Evolutionary conservation across 2,329 filamentous ascomycete species (phyloP).

Genomic region (Verticillium albo-atrum): DNA sequence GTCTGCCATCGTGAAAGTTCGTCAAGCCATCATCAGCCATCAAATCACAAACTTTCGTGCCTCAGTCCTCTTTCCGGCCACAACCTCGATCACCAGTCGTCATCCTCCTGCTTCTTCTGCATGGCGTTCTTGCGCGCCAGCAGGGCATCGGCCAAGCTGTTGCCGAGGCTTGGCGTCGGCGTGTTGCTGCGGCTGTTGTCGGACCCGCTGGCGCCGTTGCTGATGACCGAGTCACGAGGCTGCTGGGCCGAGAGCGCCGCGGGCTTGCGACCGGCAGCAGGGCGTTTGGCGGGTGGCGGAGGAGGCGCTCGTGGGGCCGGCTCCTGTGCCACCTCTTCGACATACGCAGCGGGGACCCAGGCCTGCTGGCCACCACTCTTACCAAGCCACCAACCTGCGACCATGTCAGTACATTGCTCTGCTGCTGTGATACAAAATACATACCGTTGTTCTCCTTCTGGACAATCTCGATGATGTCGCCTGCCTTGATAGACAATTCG

Average conservation of each 20-base stretch:
- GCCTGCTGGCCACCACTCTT: constrained; percentile 71
- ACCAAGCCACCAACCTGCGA: constrained; percentile 89
- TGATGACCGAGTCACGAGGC: constrained; percentile 65
- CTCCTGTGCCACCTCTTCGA: constrained; percentile 73
- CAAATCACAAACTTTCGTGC: neutral
- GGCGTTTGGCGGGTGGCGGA: constrained; percentile 76
- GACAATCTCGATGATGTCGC: constrained; percentile 82
- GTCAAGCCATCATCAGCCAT: neutral
- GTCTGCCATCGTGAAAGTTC: neutral
- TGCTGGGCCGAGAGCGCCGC: constrained; percentile 52
- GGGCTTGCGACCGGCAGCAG: constrained; percentile 67
- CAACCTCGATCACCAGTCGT: constrained; percentile 54
- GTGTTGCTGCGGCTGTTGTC: constrained; percentile 65
- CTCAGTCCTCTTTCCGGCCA: neutral
- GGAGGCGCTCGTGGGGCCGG: constrained; percentile 62
- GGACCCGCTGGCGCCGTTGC: constrained; percentile 50
- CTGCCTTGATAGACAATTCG: constrained; percentile 75
- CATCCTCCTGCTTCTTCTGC: constrained; percentile 64
- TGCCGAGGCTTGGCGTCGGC: constrained; percentile 66
- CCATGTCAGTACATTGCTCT: constrained; percentile 25
- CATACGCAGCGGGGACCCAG: constrained; percentile 91
- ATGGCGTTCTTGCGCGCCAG: constrained; percentile 72
- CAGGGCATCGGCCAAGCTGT: constrained; percentile 74
- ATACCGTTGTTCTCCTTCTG: constrained; percentile 93
- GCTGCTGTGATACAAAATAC: constrained; percentile 18